These are phyloP conservation scores for Leccinum fallax DNA, from an alignment of 1,284 basidiomycete species.

Conservation along the genomic window DNA sequence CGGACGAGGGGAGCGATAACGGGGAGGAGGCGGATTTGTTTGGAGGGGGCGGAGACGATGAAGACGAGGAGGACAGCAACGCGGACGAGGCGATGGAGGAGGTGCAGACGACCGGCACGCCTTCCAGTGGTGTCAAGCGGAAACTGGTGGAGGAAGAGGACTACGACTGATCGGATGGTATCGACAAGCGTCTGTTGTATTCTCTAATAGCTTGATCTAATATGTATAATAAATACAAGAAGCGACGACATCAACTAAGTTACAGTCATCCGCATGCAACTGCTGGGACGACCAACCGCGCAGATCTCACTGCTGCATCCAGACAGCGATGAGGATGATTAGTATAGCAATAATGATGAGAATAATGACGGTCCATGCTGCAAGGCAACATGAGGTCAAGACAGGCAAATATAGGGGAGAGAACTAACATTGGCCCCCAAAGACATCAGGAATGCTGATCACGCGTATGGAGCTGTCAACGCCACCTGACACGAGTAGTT, in stretches of 20 bases:
- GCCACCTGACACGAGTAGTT: conserved; percentile 87
- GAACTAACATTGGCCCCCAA: conserved; percentile 56
- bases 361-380: conserved; percentile 47
- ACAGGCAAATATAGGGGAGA: neutral
- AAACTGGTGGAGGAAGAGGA: conserved; percentile 85
- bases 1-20: conserved; percentile 66
- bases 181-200: conserved; percentile 11
- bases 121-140: conserved; percentile 67
- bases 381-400: conserved; percentile 13
- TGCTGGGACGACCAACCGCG: neutral
- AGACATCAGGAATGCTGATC: conserved; percentile 68
- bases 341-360: conserved; percentile 39
- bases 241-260: conserved; percentile 2
- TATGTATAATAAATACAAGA: conserved; percentile 32
- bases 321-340: conserved; percentile 33
- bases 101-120: conserved; percentile 53
- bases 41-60: conserved; percentile 66
- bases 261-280: neutral
- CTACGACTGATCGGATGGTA: conserved; percentile 56
- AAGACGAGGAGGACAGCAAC: conserved; percentile 67
- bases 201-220: conserved; percentile 24
- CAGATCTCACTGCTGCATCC: conserved; percentile 27
- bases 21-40: conserved; percentile 65
- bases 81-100: conserved; percentile 70
- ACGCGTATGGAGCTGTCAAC: conserved; percentile 90